phyloP scores from a whole-genome alignment of 148 eudicot species.

The Spergularia bocconei region DNA sequence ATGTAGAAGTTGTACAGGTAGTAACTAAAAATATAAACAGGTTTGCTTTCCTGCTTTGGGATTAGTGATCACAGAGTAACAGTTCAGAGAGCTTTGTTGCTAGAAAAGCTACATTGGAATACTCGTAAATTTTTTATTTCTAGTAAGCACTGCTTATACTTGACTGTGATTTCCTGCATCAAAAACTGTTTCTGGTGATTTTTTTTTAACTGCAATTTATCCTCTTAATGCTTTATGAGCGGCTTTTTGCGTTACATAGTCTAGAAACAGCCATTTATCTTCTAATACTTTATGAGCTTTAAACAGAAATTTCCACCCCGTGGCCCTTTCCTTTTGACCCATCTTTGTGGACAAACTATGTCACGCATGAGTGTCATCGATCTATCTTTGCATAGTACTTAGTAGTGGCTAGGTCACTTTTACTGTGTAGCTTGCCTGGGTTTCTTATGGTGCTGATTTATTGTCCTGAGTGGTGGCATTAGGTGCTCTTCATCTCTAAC shows the following conservation, averaged over 20 bases:
- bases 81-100: no score
- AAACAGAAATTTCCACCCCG: background rate
- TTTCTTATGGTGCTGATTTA: background rate
- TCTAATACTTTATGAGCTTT: no score
- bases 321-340: background rate
- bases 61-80: no score
- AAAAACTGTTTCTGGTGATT: background rate
- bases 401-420: background rate
- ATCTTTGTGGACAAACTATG: background rate
- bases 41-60: no score
- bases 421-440: background rate
- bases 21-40: no score
- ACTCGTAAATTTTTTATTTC: background rate
- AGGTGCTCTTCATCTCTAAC: constrained; percentile 1
- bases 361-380: background rate
- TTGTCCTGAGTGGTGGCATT: background rate
- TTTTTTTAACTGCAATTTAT: background rate
- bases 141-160: background rate
- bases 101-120: background rate
- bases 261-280: no score
- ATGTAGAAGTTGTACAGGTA: background rate
- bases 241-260: background rate
- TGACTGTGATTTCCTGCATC: background rate
- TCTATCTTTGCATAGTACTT: background rate
- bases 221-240: background rate